Evolutionary conservation across 2,329 filamentous ascomycete genomes (phyloP), one percentile per base, ranked within the genome.

Genomic region (Sporothrix curviconia): DNA sequence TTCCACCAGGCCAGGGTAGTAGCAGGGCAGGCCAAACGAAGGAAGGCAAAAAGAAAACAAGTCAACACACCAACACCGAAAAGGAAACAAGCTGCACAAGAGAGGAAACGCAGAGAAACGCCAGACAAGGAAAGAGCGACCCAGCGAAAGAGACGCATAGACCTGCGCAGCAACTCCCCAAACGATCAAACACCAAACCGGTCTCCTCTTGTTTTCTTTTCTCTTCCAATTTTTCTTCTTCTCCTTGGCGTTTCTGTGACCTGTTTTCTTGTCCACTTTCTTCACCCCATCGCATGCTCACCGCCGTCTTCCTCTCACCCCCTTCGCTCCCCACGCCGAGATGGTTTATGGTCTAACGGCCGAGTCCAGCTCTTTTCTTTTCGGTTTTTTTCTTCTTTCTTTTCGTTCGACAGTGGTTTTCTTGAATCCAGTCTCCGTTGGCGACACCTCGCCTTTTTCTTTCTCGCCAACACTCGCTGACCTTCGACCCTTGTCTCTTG

Each of bases 1-100:
- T 39, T 25, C 47, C 47, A 51, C 47, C 12, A 37, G 47, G 28
- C 32, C 47, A 42, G 49, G 49, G 49, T 52, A 51, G 47, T 17
- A 51, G 19, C 32, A 51, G 19, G 15, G 34, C 44, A 24, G 30
- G 32, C 32, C 32, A 37, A 37, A 49, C 28, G 44, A 49, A 49
- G 44, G 44, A 49, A 28, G 44, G 28, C 32, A 7, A 49, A 32
- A 37, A 37, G 36, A 5, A 37, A 51, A 32, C n/a, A 40, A 40
- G 25, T 40, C 25, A 30, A 37, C 47, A 40, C 34, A 52, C 49
- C 22, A 30, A 15, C 17, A 40, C 36, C 24, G n/a, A 40, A 52
- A 36, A 40, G 36, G 36, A 52, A 52, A 52, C 30, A 40, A 30
- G 22, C 36, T 32, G 36, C 36, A 25, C 32, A 25, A 28, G 14